phyloP scores from a whole-genome alignment of 2,329 filamentous ascomycete genomes.

The Rhexocercosporidium sp. region DNA sequence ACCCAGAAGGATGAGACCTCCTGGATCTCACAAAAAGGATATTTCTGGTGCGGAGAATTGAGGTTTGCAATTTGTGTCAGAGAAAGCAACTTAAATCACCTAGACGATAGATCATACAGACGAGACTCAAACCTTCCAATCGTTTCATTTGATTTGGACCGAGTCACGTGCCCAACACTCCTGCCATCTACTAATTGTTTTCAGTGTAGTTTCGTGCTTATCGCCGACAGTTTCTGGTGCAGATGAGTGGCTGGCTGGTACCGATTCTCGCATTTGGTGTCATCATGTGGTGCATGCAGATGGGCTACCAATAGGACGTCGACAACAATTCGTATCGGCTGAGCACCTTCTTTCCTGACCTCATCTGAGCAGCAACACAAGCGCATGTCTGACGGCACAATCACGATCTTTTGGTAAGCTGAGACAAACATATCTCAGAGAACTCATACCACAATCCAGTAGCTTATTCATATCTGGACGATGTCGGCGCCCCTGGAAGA shows the following conservation, averaged over 20 bases:
- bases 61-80: not conserved
- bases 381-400: not conserved
- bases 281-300: not conserved
- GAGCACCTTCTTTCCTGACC: not conserved
- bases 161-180: not conserved
- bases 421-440: not conserved
- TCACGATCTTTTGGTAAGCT: not conserved
- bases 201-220: not conserved
- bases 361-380: not conserved
- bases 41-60: constrained; percentile 22
- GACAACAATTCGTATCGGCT: not conserved
- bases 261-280: constrained; percentile 3
- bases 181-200: not conserved
- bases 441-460: not conserved
- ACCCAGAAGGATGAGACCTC: constrained; percentile 13
- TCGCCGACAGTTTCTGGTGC: not conserved
- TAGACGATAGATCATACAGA: not conserved
- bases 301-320: constrained; percentile 1
- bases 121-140: not conserved
- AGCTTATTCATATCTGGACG: not conserved
- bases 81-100: not conserved
- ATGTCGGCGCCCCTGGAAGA: not conserved
- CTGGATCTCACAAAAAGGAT: constrained; percentile 23
- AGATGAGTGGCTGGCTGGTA: constrained; percentile 6
- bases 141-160: no score